Percentiles rank a stretch among this genome's conserved stretches.
phyloP scores from a whole-genome alignment of 352 stramenopile species.

The Pythium periplocum region DNA sequence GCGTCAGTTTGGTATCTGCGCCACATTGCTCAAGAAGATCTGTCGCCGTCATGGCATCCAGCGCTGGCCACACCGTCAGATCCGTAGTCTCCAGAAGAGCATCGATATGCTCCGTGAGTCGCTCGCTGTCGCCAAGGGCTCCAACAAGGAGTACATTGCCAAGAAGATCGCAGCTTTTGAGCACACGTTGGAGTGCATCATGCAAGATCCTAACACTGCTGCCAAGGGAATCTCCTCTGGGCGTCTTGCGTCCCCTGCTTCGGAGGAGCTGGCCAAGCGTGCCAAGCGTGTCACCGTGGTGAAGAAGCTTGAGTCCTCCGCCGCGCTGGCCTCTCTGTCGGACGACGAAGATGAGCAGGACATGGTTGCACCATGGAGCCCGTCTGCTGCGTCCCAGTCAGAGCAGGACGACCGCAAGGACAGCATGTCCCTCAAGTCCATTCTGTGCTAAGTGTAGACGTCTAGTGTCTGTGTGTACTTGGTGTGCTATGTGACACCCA shows the following conservation, averaged over 20 bases:
- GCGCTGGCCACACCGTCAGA: slow-evolving; percentile 79
- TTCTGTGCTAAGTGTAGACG: slow-evolving; percentile 44
- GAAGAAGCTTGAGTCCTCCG: slow-evolving; percentile 30
- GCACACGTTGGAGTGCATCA: slow-evolving; percentile 78
- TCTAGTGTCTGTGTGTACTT: slow-evolving; percentile 2
- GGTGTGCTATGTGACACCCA: slow-evolving; percentile 1
- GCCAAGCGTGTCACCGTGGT: slow-evolving; percentile 36
- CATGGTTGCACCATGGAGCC: slow-evolving; percentile 15
- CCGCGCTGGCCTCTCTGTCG: slow-evolving; percentile 28
- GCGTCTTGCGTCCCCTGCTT: slow-evolving; percentile 46
- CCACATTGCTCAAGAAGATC: slow-evolving; percentile 84
- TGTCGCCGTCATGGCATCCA: slow-evolving; percentile 78
- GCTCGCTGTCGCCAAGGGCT: slow-evolving; percentile 60
- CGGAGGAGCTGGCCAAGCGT: slow-evolving; percentile 58
- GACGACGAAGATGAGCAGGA: slow-evolving; percentile 40
- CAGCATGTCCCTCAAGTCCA: slow-evolving; percentile 73
- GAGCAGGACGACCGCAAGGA: slow-evolving; percentile 28
- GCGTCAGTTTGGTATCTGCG: slow-evolving; percentile 81
- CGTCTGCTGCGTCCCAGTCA: slow-evolving; percentile 4
- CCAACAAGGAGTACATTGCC: slow-evolving; percentile 74
- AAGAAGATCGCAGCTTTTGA: slow-evolving; percentile 82
- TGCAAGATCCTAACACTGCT: slow-evolving; percentile 73
- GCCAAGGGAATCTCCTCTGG: slow-evolving; percentile 67
- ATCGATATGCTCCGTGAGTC: slow-evolving; percentile 79
- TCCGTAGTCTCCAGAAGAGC: slow-evolving; percentile 77